Evolutionary conservation across 257 asterid genomes (phyloP), one percentile per base, ranked within the genome.

Genomic region (Salvia hispanica): DNA sequence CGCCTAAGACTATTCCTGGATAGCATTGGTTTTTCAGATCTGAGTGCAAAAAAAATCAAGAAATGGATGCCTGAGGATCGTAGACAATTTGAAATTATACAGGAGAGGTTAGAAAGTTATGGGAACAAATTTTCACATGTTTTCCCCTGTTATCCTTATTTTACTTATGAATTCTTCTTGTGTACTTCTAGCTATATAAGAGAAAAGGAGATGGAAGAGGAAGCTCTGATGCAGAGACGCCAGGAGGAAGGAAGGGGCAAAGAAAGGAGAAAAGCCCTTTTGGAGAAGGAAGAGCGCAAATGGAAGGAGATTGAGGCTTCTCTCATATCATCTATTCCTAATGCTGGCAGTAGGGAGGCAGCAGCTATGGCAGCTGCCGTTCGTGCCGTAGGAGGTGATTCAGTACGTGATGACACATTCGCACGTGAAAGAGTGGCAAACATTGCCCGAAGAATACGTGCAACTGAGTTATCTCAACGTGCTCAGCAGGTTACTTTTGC

Each of bases 171-270:
- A 25, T 25, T 66, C 52, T 15, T 51, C 74, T 51, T 57, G 67
- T 81, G 48, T 48, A 72, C 31, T 33, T 81, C 70, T 75, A 94
- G 99, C 76, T 94, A 94, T 79, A 79, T 91, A 79, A 80, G 99
- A 80, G 99, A 94, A 81, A 94, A 94, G 81, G 99, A 91, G 85
- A 94, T 94, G 95, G 99, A 94, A 78, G 99, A 94, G 80, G 97
- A 94, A 79, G 88, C 87, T 75, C 74, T 94, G 77, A 85, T 91
- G 95, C 99, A 91, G 86, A 88, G 99, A 71, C 96, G 99, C 54
- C 96, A 94, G 77, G 99, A 91, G 82, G 99, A 94, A 82, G 97
- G 99, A 53, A 84, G 80, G 79, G 99, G 99, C 51, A 94, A 94
- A 83, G 99, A 91, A 75, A 91, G 97, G 78, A 88, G 99, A 81